Evolutionary conservation across 2,329 filamentous ascomycete genomes (phyloP).

Genomic region (Colletotrichum phormii): DNA sequence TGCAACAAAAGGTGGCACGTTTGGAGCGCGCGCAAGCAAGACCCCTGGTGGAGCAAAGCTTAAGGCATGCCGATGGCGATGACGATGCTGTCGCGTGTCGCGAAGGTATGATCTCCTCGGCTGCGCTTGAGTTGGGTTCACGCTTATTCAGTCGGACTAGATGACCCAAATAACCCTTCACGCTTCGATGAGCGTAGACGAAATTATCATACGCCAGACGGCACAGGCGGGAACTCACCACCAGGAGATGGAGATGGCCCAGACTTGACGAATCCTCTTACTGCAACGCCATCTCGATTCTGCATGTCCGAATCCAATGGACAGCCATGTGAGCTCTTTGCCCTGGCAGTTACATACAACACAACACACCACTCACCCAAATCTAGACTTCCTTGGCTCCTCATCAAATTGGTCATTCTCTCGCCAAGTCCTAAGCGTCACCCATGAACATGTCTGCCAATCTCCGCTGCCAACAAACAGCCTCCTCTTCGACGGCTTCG

Average conservation of each 20-base stretch:
- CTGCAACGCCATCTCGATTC: constrained; percentile 12
- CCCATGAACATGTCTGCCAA: constrained; percentile 59
- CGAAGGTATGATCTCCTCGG: not conserved
- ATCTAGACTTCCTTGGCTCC: constrained; percentile 61
- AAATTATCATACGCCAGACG: constrained; percentile 3
- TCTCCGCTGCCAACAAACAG: constrained; percentile 54
- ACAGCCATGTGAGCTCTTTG: not conserved
- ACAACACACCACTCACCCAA: not conserved
- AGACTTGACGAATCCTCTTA: constrained; percentile 27
- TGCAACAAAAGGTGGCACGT: constrained; percentile 21
- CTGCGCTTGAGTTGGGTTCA: not conserved
- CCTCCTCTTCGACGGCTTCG: constrained; percentile 61
- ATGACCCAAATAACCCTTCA: not conserved
- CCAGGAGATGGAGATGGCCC: not conserved
- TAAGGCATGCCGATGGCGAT: not conserved
- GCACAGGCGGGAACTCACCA: not conserved
- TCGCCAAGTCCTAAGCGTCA: constrained; percentile 60
- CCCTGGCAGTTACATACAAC: not conserved
- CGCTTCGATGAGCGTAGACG: not conserved
- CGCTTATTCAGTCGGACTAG: not conserved
- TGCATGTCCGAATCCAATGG: constrained; percentile 25
- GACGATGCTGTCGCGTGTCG: not conserved
- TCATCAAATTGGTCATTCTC: constrained; percentile 69
- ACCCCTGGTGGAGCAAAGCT: constrained; percentile 8
- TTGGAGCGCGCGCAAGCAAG: constrained; percentile 21